Conservation (phyloP, 345 rosid genomes). For the Anastatica hierochuntica region DNA sequence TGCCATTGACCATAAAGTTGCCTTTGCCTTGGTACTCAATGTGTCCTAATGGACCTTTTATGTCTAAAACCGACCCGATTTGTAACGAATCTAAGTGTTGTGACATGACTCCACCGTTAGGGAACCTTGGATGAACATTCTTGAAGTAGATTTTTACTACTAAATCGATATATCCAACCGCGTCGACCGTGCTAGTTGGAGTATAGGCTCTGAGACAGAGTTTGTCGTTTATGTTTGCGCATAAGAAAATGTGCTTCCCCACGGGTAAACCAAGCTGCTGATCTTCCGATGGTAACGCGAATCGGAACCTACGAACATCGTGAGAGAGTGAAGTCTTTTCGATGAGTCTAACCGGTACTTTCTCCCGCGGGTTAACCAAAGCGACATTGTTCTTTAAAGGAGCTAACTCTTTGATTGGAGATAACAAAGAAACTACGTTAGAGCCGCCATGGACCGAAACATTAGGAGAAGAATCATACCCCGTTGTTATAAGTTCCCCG, state of each 20-base stretch:
- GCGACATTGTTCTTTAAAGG: slow-evolving; percentile 40
- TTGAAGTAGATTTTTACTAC: slow-evolving; percentile 78
- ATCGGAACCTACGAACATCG: slow-evolving; percentile 54
- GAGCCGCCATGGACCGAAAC: slow-evolving; percentile 58
- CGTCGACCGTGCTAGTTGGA: slow-evolving; percentile 56
- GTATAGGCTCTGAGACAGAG: slow-evolving; percentile 86
- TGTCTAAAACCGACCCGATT: slow-evolving; percentile 49
- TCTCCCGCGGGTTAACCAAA: slow-evolving; percentile 65
- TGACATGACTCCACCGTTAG: slow-evolving; percentile 80
- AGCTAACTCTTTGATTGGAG: slow-evolving; percentile 54
- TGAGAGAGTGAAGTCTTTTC: slow-evolving; percentile 62
- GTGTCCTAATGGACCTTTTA: slow-evolving; percentile 89
- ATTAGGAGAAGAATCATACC: slow-evolving; percentile 74
- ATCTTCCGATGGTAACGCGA: slow-evolving; percentile 63
- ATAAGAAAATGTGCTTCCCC: slow-evolving; percentile 78
- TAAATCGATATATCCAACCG: slow-evolving; percentile 64
- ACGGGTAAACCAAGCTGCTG: slow-evolving; percentile 65
- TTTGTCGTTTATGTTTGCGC: slow-evolving; percentile 55
- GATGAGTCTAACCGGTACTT: slow-evolving; percentile 65
- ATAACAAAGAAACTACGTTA: slow-evolving; percentile 23
- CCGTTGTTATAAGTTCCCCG: slow-evolving; percentile 53
- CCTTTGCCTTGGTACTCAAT: slow-evolving; percentile 73
- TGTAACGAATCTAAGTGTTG: slow-evolving; percentile 64
- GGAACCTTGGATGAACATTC: slow-evolving; percentile 64
- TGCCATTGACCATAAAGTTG: slow-evolving; percentile 59